Conservation (phyloP, 192 early-diverging fungal genomes). For the Entomortierella parvispora region DNA sequence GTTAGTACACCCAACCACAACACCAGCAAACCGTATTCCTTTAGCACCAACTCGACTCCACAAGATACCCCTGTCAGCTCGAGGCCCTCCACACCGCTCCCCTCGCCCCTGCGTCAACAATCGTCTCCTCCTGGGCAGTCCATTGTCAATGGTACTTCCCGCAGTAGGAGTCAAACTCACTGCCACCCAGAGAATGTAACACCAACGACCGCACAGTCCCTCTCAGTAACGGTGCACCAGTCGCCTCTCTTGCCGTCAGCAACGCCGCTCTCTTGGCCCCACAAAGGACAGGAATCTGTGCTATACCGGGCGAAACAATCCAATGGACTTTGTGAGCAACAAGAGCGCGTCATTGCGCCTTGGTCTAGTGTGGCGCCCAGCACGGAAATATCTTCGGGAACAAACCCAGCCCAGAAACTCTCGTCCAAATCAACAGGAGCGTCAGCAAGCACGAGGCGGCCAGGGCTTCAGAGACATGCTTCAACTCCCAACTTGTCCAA, state of each 20-base stretch:
- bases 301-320: constrained; percentile 8
- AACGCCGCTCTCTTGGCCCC: constrained; percentile 27
- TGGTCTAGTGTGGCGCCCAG: neutral
- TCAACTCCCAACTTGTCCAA: constrained; percentile 40
- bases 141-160: neutral
- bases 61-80: constrained; percentile 34
- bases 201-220: constrained; percentile 8
- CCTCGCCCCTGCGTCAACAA: constrained; percentile 18
- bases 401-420: neutral
- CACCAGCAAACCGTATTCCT: constrained; percentile 9
- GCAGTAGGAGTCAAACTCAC: neutral
- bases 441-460: neutral
- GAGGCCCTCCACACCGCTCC: constrained; percentile 35
- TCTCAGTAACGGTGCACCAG: neutral
- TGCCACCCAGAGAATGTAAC: neutral
- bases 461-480: constrained; percentile 17
- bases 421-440: neutral
- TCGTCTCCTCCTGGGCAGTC: neutral
- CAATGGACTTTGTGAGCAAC: neutral
- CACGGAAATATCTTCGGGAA: constrained; percentile 12
- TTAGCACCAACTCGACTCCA: constrained; percentile 30
- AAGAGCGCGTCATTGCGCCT: neutral
- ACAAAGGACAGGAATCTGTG: neutral
- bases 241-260: constrained; percentile 27
- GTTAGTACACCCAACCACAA: constrained; percentile 34